Conservation (phyloP, 2,329 filamentous ascomycete species). For the Colletotrichum tamarilloi region DNA sequence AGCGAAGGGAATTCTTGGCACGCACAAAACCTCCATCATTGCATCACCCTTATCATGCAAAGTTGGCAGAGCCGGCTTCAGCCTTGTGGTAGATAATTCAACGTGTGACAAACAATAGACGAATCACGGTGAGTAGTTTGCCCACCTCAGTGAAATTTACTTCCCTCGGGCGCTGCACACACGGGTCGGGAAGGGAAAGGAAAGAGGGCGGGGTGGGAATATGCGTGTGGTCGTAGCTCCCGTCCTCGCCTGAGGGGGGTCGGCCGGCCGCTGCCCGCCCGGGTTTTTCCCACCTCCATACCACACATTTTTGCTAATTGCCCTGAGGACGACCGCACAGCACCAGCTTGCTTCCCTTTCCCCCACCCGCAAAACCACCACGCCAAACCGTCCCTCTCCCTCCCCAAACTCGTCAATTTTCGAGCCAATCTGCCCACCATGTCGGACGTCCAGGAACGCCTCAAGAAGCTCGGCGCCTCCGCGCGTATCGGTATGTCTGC, state of each 20-base stretch:
- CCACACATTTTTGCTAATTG: constrained; percentile 35
- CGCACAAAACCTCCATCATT: constrained; percentile 37
- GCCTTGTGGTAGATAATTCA: constrained; percentile 31
- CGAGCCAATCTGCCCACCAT: constrained; percentile 51
- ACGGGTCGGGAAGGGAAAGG: not conserved
- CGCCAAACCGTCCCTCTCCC: constrained; percentile 2
- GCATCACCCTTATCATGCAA: constrained; percentile 18
- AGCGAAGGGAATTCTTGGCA: constrained; percentile 37
- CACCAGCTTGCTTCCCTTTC: constrained; percentile 38
- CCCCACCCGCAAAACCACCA: constrained; percentile 39
- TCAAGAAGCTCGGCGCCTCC: constrained; percentile 67
- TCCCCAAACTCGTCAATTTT: constrained; percentile 22
- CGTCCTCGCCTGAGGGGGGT: constrained; percentile 15
- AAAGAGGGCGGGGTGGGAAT: not conserved
- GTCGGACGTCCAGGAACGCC: constrained; percentile 68
- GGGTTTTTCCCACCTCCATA: constrained; percentile 29
- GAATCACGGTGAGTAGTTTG: constrained; percentile 17
- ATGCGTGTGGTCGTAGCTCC: not conserved
- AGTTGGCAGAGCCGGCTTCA: constrained; percentile 21
- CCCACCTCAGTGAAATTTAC: not conserved
- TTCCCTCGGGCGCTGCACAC: not conserved
- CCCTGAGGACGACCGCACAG: constrained; percentile 33
- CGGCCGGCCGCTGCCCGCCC: constrained; percentile 16
- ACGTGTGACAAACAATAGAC: constrained; percentile 23
- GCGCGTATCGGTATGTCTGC: constrained; percentile 74